A percentile compares a stretch with the other conserved stretches of the same genome.
Conservation (phyloP, 1,284 basidiomycete species). For the Cryptococcus maquisensis region DNA sequence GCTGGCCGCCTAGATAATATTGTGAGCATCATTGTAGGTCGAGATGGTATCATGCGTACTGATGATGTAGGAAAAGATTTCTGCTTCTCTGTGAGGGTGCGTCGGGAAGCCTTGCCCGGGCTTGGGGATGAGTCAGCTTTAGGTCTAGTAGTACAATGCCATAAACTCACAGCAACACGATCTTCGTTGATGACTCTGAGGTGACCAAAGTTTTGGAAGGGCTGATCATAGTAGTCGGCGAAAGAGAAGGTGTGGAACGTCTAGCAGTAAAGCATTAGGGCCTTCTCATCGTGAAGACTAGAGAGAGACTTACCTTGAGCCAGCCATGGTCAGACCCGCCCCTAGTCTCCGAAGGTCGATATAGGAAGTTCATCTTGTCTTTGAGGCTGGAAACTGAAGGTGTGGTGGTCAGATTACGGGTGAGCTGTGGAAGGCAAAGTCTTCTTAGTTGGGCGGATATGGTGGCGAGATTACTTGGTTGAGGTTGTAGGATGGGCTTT, state of each 20-base stretch:
- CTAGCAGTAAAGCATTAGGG: constrained; percentile 19
- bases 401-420: background rate
- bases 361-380: constrained; percentile 22
- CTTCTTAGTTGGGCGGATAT: background rate
- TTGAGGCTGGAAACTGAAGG: no score
- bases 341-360: constrained; percentile 62
- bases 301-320: constrained; percentile 72
- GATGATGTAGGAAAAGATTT: constrained; percentile 83
- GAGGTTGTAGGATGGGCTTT: background rate
- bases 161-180: constrained; percentile 57
- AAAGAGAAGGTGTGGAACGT: constrained; percentile 85
- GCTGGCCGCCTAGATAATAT: constrained; percentile 50
- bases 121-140: constrained; percentile 1
- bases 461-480: background rate
- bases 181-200: constrained; percentile 77
- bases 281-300: background rate
- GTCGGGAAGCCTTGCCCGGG: constrained; percentile 76
- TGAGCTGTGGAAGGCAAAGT: background rate
- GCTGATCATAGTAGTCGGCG: constrained; percentile 62
- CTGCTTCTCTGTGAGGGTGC: constrained; percentile 77
- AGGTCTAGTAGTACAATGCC: background rate
- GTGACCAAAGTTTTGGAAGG: constrained; percentile 43
- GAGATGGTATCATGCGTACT: constrained; percentile 3
- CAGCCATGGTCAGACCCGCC: constrained; percentile 79
- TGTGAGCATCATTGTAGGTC: background rate